Evolutionary conservation across 176 grass and related monocot genomes (phyloP).

Genomic region (Raddia distichophylla): DNA sequence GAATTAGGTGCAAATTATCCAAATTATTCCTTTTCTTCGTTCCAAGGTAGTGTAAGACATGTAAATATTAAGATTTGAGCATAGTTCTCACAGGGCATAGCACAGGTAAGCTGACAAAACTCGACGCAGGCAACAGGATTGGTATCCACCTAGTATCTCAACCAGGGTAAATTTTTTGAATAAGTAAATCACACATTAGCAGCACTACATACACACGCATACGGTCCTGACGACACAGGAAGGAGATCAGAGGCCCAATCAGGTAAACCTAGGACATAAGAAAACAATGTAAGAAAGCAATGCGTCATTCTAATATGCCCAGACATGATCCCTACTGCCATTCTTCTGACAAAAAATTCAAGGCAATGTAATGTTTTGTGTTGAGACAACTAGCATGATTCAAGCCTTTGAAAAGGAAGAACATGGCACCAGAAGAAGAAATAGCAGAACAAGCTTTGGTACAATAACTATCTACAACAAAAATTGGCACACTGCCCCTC

Average conservation of each 20-base stretch:
- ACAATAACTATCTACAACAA: neutral
- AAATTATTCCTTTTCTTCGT: neutral
- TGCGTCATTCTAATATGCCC: neutral
- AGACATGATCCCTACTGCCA: neutral
- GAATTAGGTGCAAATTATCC: slow-evolving; percentile 16
- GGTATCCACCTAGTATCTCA: neutral
- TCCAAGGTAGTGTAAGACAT: neutral
- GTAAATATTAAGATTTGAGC: slow-evolving; percentile 40
- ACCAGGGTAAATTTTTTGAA: neutral
- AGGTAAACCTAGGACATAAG: neutral
- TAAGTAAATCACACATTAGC: no score
- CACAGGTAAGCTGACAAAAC: slow-evolving; percentile 11
- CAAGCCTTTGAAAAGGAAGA: neutral
- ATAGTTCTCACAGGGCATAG: neutral
- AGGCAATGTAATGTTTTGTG: neutral
- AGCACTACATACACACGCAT: no score
- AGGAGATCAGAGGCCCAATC: no score
- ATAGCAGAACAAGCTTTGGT: neutral
- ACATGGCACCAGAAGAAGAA: neutral
- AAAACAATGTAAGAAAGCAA: neutral
- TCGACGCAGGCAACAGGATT: neutral
- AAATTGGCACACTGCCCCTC: no score
- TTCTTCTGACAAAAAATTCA: neutral
- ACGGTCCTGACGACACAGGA: no score
- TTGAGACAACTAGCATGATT: neutral